phyloP scores from a whole-genome alignment of 2,329 filamentous ascomycete species.

The Bipolaris sorokiniana region DNA sequence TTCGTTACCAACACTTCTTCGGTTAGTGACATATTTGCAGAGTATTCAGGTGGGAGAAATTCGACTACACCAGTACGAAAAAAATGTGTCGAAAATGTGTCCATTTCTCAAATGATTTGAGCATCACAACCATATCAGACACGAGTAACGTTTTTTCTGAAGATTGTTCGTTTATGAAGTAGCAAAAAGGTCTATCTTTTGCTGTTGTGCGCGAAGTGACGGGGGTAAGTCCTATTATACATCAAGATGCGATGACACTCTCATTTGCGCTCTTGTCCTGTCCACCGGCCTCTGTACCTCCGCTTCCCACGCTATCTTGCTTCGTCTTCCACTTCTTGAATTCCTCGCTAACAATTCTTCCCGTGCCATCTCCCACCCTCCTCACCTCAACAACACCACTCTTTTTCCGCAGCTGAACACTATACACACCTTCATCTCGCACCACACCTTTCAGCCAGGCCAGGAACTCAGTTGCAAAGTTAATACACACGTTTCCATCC shows the following conservation, averaged over 20 bases:
- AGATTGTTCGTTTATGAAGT: no score
- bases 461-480: constrained; percentile 80
- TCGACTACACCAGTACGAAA: no score
- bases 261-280: not conserved
- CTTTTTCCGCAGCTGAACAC: constrained; percentile 70
- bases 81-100: no score
- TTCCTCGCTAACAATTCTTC: constrained; percentile 74
- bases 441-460: constrained; percentile 73
- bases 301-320: not conserved
- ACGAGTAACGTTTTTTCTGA: no score
- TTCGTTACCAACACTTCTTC: no score
- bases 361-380: constrained; percentile 76
- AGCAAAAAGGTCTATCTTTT: no score
- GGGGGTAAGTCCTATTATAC: not conserved
- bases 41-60: no score
- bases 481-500: constrained; percentile 94
- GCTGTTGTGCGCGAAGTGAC: no score
- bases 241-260: not conserved
- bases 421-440: constrained; percentile 76
- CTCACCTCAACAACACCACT: constrained; percentile 73
- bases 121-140: no score
- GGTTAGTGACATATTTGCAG: no score
- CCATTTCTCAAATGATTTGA: no score
- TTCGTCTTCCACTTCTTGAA: constrained; percentile 71
- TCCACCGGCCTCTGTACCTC: no score